A percentile compares a stretch with the other conserved stretches of the same genome.
Conservation (phyloP, 164 flowering plant genomes). For the Aristolochia californica region DNA sequence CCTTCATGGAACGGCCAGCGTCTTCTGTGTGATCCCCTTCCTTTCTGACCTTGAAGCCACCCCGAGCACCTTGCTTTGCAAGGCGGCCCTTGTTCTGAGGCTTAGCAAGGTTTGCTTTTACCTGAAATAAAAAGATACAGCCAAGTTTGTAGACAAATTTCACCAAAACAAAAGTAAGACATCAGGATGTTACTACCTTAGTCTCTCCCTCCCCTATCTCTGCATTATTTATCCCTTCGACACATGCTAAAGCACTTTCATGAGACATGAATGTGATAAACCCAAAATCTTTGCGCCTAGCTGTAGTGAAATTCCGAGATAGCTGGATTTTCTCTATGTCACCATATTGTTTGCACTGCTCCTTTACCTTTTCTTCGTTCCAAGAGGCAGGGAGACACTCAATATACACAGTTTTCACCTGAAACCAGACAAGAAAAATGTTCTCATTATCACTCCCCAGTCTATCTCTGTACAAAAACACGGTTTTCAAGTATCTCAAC, state of each 20-base stretch:
- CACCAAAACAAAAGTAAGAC: neutral
- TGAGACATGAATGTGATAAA: slow-evolving; percentile 26
- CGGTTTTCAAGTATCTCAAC: neutral
- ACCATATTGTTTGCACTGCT: slow-evolving; percentile 29
- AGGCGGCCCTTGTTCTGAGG: slow-evolving; percentile 26
- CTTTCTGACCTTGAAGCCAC: slow-evolving; percentile 25
- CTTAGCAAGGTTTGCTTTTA: slow-evolving; percentile 33
- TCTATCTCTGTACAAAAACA: neutral
- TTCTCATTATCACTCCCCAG: neutral
- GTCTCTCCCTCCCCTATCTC: slow-evolving; percentile 23
- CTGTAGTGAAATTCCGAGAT: slow-evolving; percentile 16
- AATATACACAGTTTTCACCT: slow-evolving; percentile 33
- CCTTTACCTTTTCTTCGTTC: slow-evolving; percentile 28
- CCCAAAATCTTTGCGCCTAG: slow-evolving; percentile 31
- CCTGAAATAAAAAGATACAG: slow-evolving; percentile 13
- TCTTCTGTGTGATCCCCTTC: slow-evolving; percentile 9
- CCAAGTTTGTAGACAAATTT: neutral
- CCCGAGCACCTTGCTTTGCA: slow-evolving; percentile 26
- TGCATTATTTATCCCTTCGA: slow-evolving; percentile 26
- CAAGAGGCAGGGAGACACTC: slow-evolving; percentile 32
- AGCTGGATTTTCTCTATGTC: slow-evolving; percentile 29
- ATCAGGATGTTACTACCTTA: slow-evolving; percentile 15
- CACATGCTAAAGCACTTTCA: slow-evolving; percentile 36
- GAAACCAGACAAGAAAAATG: neutral
- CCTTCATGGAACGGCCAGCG: slow-evolving; percentile 15